A percentile compares a stretch with the other conserved stretches of the same genome.
Evolutionary conservation across 2,329 filamentous ascomycete genomes (phyloP).

Genomic region (Setomelanomma holmii): DNA sequence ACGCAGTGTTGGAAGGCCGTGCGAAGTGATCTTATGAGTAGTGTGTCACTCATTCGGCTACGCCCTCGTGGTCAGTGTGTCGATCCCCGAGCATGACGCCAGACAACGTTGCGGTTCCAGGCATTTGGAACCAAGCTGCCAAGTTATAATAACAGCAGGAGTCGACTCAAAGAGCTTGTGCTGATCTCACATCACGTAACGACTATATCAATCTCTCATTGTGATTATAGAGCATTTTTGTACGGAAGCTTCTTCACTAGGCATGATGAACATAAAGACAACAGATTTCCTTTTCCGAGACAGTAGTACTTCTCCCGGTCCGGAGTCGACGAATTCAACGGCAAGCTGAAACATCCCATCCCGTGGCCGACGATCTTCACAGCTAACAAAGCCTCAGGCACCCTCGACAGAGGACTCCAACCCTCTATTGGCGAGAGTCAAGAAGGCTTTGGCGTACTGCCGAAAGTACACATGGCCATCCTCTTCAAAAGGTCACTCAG

Average conservation of each 20-base stretch:
- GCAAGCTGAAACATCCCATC: slow-evolving; percentile 1
- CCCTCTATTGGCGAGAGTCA: slow-evolving; percentile 4
- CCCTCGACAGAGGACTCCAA: neutral
- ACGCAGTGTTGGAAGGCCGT: neutral
- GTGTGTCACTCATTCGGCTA: slow-evolving; percentile 2
- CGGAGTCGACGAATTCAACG: neutral
- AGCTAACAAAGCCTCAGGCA: slow-evolving; percentile 4
- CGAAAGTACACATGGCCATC: slow-evolving; percentile 3
- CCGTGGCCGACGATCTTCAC: neutral
- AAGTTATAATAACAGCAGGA: slow-evolving; percentile 1
- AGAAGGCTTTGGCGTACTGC: slow-evolving; percentile 6
- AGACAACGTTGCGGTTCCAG: neutral
- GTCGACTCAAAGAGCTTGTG: neutral
- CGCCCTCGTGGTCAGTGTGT: slow-evolving; percentile 4
- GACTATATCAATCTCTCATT: neutral
- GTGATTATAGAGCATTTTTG: neutral
- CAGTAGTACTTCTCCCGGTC: neutral
- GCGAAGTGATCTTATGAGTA: neutral
- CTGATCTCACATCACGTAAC: neutral
- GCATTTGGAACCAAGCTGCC: neutral
- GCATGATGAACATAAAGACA: neutral
- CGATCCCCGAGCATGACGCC: slow-evolving; percentile 4
- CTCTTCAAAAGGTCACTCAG: neutral
- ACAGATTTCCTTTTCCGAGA: neutral
- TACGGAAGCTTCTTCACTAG: neutral